Evolutionary conservation across 108 stramenopile genomes (phyloP).

Genomic region (Aurantiochytrium sp.): DNA sequence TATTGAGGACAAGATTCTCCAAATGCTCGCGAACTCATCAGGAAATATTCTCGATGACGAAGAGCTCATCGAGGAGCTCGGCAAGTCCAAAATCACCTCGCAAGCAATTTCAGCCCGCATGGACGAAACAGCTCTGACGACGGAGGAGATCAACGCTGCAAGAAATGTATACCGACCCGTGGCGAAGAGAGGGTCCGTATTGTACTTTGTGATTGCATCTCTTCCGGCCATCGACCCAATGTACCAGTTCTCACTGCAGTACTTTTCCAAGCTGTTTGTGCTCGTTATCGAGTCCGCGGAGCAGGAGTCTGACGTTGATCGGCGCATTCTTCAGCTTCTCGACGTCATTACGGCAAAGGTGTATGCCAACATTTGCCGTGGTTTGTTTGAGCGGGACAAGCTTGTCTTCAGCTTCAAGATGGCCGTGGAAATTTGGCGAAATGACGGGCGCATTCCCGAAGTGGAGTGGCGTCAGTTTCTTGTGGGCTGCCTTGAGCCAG

Average conservation of each 20-base stretch:
- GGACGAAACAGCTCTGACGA: conserved; percentile 45
- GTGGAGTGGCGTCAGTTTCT: conserved; percentile 39
- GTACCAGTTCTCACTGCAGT: conserved; percentile 59
- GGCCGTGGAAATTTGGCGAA: background rate
- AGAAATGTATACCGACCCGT: conserved; percentile 51
- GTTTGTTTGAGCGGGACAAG: conserved; percentile 41
- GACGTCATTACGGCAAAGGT: conserved; percentile 43
- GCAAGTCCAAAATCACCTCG: conserved; percentile 36
- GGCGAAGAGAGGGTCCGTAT: conserved; percentile 43
- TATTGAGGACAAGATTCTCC: conserved; percentile 38
- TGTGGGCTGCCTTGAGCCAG: conserved; percentile 21
- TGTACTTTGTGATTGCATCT: conserved; percentile 52
- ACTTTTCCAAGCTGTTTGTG: conserved; percentile 43
- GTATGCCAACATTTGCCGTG: conserved; percentile 47
- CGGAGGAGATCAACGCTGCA: conserved; percentile 42
- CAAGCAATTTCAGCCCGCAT: conserved; percentile 44
- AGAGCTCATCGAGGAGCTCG: conserved; percentile 38
- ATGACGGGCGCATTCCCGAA: conserved; percentile 13
- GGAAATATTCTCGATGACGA: conserved; percentile 45
- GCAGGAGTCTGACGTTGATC: conserved; percentile 26
- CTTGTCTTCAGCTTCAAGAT: conserved; percentile 32
- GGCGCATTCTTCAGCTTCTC: conserved; percentile 36
- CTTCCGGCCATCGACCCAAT: conserved; percentile 49
- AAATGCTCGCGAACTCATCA: conserved; percentile 44
- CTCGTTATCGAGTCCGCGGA: conserved; percentile 33